Base-by-base conservation (phyloP, 2,329 filamentous ascomycete species). In the Pseudogymnoascus sp. region DNA sequence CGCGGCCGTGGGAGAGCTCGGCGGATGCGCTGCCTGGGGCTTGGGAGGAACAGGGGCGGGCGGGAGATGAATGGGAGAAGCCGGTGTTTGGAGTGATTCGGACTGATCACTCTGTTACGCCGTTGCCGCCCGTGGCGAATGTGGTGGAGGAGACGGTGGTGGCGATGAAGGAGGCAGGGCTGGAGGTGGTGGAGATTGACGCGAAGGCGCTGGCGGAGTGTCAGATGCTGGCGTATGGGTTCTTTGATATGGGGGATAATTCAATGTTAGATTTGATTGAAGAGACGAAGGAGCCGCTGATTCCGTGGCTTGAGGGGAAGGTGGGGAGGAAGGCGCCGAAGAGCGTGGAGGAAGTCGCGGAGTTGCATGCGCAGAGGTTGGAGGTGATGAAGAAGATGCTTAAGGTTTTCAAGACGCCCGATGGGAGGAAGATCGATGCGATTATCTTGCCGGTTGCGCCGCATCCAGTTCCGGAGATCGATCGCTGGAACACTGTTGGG, bases 381-480 rank as follows among this genome's bases (percentile, higher is more conserved):
- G 76, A 79, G 13, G 69, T 88, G 6, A 82, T 86, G 67, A 80
- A 75, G n/a, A 78, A 82, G 60, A 82, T 87, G 71, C 67, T 84
- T 61, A 74, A 79, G 25, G 80, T 88, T 63, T 89, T 86, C 85
- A 79, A 77, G 66, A 72, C 78, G 69, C 69, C 71, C 6, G 74
- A 76, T 13, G 76, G 77, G 37, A 71, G 72, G 54, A 73, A 71
- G 3, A 75, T 89, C 6, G 86, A 89, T 75, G 84, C 84, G 0
- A 80, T 89, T 62, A 80, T 89, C 63, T 85, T 81, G 66, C 86
- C 86, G 0, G 77, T 87, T 0, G 85, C 85, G 13, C 85, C 85
- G 1, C 86, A 89, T 72, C 84, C 86, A 0, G 80, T 86, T 0
- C 83, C 85, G 1, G 78, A 80, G 8, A 81, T 86, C 63, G 86